phyloP scores from a whole-genome alignment of 2,329 filamentous ascomycete genomes.

The Huntiella moniliformis region DNA sequence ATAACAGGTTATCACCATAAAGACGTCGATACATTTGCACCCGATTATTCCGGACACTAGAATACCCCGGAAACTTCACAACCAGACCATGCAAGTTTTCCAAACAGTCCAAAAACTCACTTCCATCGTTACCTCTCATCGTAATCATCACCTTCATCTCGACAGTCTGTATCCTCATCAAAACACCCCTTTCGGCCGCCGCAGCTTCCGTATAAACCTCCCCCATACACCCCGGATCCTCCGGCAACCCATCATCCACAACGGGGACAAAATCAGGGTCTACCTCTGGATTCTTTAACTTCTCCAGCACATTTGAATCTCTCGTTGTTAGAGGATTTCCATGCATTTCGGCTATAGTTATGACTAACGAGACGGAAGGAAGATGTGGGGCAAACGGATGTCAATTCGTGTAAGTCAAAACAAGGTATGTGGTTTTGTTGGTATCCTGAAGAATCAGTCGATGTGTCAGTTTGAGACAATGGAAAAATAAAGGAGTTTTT shows the following conservation, averaged over 20 bases:
- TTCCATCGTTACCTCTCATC: constrained; percentile 19
- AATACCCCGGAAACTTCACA: constrained; percentile 41
- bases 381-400: too few species aligned
- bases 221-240: constrained; percentile 35
- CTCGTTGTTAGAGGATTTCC: constrained; percentile 31
- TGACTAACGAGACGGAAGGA: too few species aligned
- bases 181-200: constrained; percentile 32
- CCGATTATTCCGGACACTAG: constrained; percentile 56
- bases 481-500: too few species aligned
- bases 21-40: constrained; percentile 46
- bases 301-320: constrained; percentile 44
- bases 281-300: constrained; percentile 48
- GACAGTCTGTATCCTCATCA: constrained; percentile 33
- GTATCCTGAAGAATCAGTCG: too few species aligned
- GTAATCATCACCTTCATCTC: constrained; percentile 33
- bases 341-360: too few species aligned
- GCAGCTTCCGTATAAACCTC: constrained; percentile 32
- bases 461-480: too few species aligned
- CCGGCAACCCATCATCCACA: constrained; percentile 34
- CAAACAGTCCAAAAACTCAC: constrained; percentile 24
- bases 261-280: constrained; percentile 35
- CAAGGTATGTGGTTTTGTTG: too few species aligned
- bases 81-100: constrained; percentile 36
- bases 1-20: constrained; percentile 41
- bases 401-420: too few species aligned